These are phyloP conservation scores for Takakia lepidozioides DNA, from an alignment of 225 moss, liverwort and hornwort genomes.

Conservation along the genomic window DNA sequence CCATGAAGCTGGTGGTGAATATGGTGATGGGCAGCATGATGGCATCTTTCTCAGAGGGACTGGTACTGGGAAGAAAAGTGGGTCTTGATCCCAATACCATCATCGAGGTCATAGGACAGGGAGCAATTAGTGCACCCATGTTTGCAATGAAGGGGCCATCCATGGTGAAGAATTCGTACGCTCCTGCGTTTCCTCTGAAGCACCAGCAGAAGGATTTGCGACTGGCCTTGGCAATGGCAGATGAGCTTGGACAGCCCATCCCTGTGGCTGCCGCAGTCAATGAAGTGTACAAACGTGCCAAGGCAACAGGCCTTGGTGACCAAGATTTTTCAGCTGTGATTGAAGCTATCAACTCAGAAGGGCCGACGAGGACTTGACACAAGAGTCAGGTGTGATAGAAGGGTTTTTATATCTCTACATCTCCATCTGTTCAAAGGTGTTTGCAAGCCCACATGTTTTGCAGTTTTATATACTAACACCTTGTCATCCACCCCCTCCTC, in stretches of 20 bases:
- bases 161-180: slow-evolving; percentile 63
- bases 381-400: too few relatives aligned
- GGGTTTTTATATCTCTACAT: too few relatives aligned
- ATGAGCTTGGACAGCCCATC: slow-evolving; percentile 49
- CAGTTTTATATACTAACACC: too few relatives aligned
- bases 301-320: slow-evolving; percentile 59
- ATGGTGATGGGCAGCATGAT: slow-evolving; percentile 99
- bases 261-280: slow-evolving; percentile 77
- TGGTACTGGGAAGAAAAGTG: slow-evolving; percentile 61
- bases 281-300: slow-evolving; percentile 54
- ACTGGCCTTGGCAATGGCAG: slow-evolving; percentile 69
- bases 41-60: slow-evolving; percentile 95
- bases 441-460: too few relatives aligned
- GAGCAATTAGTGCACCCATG: slow-evolving; percentile 73
- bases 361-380: too few relatives aligned
- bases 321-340: slow-evolving; percentile 88
- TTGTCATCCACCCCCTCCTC: too few relatives aligned
- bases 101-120: slow-evolving; percentile 73
- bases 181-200: slow-evolving; percentile 83
- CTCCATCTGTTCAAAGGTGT: too few relatives aligned
- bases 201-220: slow-evolving; percentile 96
- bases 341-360: slow-evolving; percentile 63
- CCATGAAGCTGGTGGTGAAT: slow-evolving; percentile 95
- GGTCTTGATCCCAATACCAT: slow-evolving; percentile 79
- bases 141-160: slow-evolving; percentile 81